A percentile compares a stretch with the other conserved stretches of the same genome.
These are phyloP conservation scores for Sedum album DNA, from an alignment of 164 flowering plant genomes.

Conservation along the genomic window DNA sequence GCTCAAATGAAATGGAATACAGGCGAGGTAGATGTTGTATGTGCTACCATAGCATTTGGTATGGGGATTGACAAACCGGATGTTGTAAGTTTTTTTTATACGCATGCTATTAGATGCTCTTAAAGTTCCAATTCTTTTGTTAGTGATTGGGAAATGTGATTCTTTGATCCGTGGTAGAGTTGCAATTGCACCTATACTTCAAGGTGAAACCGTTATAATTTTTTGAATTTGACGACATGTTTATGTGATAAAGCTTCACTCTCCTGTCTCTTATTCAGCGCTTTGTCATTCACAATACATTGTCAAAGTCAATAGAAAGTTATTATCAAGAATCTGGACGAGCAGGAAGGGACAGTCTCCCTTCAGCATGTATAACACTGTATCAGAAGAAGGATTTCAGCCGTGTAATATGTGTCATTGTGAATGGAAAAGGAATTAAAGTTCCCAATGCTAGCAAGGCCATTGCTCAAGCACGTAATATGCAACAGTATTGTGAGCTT, in stretches of 20 bases:
- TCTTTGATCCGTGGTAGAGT: neutral
- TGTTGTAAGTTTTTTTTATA: slow-evolving; percentile 56
- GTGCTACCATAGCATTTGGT: slow-evolving; percentile 97
- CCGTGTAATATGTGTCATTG: slow-evolving; percentile 81
- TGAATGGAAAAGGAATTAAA: slow-evolving; percentile 54
- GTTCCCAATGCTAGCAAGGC: slow-evolving; percentile 53
- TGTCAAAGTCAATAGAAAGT: slow-evolving; percentile 97
- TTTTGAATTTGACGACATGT: neutral
- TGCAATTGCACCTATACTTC: neutral
- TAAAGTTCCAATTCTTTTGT: neutral
- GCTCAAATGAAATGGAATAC: slow-evolving; percentile 84
- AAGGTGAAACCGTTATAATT: neutral
- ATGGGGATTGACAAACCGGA: slow-evolving; percentile 99
- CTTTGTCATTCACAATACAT: slow-evolving; percentile 81
- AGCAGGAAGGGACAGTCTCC: slow-evolving; percentile 84
- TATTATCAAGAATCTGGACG: slow-evolving; percentile 98
- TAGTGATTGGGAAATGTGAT: neutral
- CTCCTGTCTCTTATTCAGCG: slow-evolving; percentile 42
- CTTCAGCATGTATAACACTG: slow-evolving; percentile 64
- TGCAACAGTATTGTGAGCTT: slow-evolving; percentile 86
- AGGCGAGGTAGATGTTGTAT: slow-evolving; percentile 79
- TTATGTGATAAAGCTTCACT: neutral
- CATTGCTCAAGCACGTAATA: slow-evolving; percentile 79
- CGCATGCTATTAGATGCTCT: neutral
- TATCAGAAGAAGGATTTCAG: slow-evolving; percentile 98